These are phyloP conservation scores for Cercospora beticola DNA, from an alignment of 2,329 filamentous ascomycete genomes.

Conservation along the genomic window DNA sequence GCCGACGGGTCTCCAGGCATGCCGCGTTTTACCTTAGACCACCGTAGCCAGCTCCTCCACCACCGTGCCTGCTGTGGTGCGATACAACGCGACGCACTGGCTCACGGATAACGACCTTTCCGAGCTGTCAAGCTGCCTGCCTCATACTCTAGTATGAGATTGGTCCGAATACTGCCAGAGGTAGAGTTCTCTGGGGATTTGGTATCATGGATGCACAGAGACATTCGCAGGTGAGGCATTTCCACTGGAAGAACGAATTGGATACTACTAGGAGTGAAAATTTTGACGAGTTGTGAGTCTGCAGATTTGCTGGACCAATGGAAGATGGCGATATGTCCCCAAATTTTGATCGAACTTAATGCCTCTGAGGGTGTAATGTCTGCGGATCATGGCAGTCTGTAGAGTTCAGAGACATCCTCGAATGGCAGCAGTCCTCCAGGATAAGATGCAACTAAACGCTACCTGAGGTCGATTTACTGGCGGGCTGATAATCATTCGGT, in stretches of 20 bases:
- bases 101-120: not conserved
- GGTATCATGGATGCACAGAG: not conserved
- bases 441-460: not conserved
- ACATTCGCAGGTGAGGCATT: not conserved
- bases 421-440: not conserved
- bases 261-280: not conserved
- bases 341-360: not conserved
- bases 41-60: too few relatives aligned
- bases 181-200: not conserved
- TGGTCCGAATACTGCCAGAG: not conserved
- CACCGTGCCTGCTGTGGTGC: not conserved
- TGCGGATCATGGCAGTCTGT: not conserved
- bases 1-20: not conserved
- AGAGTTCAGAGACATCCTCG: not conserved
- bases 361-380: not conserved
- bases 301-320: not conserved
- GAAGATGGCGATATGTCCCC: not conserved
- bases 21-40: not conserved
- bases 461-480: not conserved
- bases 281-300: not conserved
- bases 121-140: not conserved
- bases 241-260: not conserved
- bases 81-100: not conserved
- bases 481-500: not conserved
- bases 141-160: not conserved